Base-by-base conservation (phyloP, 495 filamentous ascomycete genomes). In the Chaetomium fimeti region DNA sequence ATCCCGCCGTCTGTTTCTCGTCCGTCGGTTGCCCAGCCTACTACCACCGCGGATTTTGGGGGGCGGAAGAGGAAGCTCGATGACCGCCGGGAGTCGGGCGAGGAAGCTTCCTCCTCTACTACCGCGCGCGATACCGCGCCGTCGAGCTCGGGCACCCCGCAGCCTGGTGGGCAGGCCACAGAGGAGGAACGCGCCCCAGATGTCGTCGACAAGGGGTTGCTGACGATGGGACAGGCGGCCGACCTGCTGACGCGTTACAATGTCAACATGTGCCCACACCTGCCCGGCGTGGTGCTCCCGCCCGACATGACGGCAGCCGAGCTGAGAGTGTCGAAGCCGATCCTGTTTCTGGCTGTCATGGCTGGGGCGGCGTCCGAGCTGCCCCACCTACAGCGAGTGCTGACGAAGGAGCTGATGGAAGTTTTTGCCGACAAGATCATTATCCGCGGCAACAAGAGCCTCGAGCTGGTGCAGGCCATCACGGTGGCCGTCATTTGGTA, bases 381-480 rank as follows among this genome's bases (percentile, higher is more conserved):
- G 66, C 84, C 88, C 4, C 71, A 80, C 5, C 62, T 87, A 6
- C 90, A 92, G 68, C 72, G 75, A 12, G 68, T 75, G 2, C 77
- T 98, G 27, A 83, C 87, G 0, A 84, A 84, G 52, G 89, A 96
- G 69, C 75, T 90, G 60, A 90, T 91, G 78, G 83, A 82, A 63
- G 75, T 85, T 28, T 85, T 94, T 51, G 91, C 89, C 11, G 87
- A 96, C 24, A 82, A 85, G 27, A 82, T 94, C 47, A 83, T 95
- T 61, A 76, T 90, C 38, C 84, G 84, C 38, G 91, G 89, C 15
- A 88, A 91, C 60, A 98, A 97, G 77, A 89, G 84, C 9, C 76
- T 98, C 13, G 93, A 98, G 69, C 76, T 98, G 1, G 84, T 96
- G 13, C 93, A 98, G 77, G 85, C 91, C 1, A 74, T 97, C 13